A percentile compares a stretch with the other conserved stretches of the same genome.
Evolutionary conservation across 1,284 basidiomycete species (phyloP).

Genomic region (Austroboletus novae-zelandiae): DNA sequence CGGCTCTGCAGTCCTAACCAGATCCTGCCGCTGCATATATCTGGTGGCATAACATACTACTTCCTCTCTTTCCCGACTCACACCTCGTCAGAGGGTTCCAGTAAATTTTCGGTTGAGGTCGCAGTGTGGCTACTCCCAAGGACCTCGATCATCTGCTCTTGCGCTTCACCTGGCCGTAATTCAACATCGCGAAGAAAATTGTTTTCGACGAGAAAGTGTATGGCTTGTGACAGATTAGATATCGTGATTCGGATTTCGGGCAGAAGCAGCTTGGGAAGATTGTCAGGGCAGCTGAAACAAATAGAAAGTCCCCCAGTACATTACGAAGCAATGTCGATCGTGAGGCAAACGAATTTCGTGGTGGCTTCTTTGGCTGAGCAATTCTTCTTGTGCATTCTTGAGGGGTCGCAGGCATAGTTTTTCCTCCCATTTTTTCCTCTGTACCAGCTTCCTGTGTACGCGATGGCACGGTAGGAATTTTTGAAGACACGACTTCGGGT

Average conservation of each 20-base stretch:
- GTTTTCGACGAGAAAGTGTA: slow-evolving; percentile 91
- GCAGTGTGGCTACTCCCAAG: slow-evolving; percentile 32
- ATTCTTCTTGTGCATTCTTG: slow-evolving; percentile 27
- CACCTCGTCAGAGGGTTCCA: not conserved
- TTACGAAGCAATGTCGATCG: slow-evolving; percentile 72
- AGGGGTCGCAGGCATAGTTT: not conserved
- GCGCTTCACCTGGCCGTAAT: slow-evolving; percentile 74
- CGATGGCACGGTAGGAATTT: slow-evolving; percentile 28
- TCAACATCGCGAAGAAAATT: slow-evolving; percentile 87
- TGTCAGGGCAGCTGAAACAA: slow-evolving; percentile 14
- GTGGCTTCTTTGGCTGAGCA: slow-evolving; percentile 51
- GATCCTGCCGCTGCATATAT: not conserved
- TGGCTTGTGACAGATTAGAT: slow-evolving; percentile 90
- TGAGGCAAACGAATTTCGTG: slow-evolving; percentile 66
- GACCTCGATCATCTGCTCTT: slow-evolving; percentile 66
- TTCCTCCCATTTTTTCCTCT: not conserved
- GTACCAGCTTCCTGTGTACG: slow-evolving; percentile 4
- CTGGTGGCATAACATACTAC: not conserved
- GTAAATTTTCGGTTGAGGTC: not conserved
- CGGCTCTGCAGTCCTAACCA: not conserved
- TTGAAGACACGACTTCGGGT: slow-evolving; percentile 67
- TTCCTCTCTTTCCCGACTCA: not conserved
- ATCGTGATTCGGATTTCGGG: slow-evolving; percentile 90
- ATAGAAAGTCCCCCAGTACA: slow-evolving; percentile 38
- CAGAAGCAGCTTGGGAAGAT: slow-evolving; percentile 61